These are phyloP conservation scores for Orbilia quercus DNA, from an alignment of 2,329 filamentous ascomycete genomes.

Conservation along the genomic window DNA sequence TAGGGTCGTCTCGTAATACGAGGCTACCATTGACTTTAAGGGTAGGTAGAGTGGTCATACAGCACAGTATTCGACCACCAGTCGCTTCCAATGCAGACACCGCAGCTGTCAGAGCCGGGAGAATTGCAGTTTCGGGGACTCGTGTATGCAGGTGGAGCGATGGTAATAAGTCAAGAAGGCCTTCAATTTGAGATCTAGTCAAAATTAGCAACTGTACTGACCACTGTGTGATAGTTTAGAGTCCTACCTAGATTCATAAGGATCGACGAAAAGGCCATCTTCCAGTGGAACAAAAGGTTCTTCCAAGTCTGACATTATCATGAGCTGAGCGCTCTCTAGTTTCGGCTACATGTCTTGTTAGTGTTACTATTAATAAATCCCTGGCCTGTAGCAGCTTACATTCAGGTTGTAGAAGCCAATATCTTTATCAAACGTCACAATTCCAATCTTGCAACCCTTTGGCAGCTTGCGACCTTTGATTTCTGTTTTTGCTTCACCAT, in stretches of 20 bases:
- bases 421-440: constrained; percentile 95
- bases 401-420: constrained; percentile 98
- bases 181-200: constrained; percentile 70
- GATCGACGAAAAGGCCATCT: constrained; percentile 93
- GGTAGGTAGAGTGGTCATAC: constrained; percentile 85
- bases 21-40: constrained; percentile 84
- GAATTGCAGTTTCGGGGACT: constrained; percentile 87
- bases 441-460: constrained; percentile 85
- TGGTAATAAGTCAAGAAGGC: constrained; percentile 85
- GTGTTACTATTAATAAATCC: not conserved
- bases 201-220: constrained; percentile 12
- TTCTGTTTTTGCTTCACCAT: constrained; percentile 25
- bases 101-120: constrained; percentile 85
- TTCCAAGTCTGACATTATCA: constrained; percentile 97
- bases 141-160: constrained; percentile 87
- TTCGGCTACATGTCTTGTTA: constrained; percentile 67
- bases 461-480: constrained; percentile 70
- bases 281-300: constrained; percentile 94
- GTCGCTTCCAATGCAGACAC: constrained; percentile 84
- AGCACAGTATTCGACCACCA: constrained; percentile 91
- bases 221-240: not conserved
- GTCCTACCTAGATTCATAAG: constrained; percentile 80
- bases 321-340: constrained; percentile 91
- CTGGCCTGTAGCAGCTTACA: constrained; percentile 66
- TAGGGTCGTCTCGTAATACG: constrained; percentile 86